Evolutionary conservation across 352 stramenopile species (phyloP).

Genomic region (Pythium folliculosum): DNA sequence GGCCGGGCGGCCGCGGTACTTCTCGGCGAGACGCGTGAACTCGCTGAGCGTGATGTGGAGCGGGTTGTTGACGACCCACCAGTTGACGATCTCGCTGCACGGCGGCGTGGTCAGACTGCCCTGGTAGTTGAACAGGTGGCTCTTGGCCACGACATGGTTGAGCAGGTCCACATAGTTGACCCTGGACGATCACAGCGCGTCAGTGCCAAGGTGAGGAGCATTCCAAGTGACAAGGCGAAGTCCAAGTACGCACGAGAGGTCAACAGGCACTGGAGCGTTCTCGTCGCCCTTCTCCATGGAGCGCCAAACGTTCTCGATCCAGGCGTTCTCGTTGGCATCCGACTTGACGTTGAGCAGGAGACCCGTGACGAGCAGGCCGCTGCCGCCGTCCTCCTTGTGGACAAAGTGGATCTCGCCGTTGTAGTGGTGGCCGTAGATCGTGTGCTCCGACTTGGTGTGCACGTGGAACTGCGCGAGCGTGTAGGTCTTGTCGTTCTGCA

Average conservation of each 20-base stretch:
- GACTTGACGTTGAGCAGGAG: constrained; percentile 48
- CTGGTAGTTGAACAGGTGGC: constrained; percentile 67
- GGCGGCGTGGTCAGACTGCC: constrained; percentile 59
- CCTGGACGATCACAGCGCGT: constrained; percentile 11
- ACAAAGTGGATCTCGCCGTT: constrained; percentile 67
- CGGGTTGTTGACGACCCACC: constrained; percentile 62
- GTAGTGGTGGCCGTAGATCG: constrained; percentile 45
- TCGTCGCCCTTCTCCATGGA: constrained; percentile 40
- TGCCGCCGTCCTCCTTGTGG: constrained; percentile 40
- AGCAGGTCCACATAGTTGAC: constrained; percentile 65
- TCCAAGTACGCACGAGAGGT: constrained; percentile 34
- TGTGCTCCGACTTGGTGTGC: constrained; percentile 63
- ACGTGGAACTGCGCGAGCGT: constrained; percentile 64
- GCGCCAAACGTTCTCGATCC: constrained; percentile 49
- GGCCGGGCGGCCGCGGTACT: constrained; percentile 39
- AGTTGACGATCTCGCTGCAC: constrained; percentile 61
- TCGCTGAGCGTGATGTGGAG: constrained; percentile 46
- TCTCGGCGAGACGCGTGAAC: constrained; percentile 34
- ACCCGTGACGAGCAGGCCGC: constrained; percentile 43
- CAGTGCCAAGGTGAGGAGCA: not conserved
- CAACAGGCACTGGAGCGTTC: constrained; percentile 26
- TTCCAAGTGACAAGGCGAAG: not conserved
- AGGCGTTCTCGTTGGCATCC: constrained; percentile 37
- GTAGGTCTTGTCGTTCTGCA: constrained; percentile 46
- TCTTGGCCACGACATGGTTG: constrained; percentile 47